Conservation (phyloP, 1,139 yeast genomes). For the Saccharomyces hybrid region DNA sequence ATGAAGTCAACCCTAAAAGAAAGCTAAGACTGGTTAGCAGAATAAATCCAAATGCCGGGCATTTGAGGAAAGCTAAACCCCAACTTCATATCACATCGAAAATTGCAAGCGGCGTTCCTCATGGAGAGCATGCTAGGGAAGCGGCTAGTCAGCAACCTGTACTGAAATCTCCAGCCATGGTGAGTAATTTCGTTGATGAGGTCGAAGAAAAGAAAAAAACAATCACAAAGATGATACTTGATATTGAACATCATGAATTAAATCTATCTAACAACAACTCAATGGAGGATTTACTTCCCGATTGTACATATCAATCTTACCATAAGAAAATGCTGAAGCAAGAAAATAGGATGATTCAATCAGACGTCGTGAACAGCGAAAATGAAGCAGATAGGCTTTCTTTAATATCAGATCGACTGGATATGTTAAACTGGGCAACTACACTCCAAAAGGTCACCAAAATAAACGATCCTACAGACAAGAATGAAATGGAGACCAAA, state of each 20-base stretch:
- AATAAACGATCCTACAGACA: conserved; percentile 42
- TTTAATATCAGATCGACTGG: conserved; percentile 31
- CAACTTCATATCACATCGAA: not conserved
- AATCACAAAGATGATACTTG: conserved; percentile 20
- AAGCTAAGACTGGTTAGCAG: conserved; percentile 12
- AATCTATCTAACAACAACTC: not conserved
- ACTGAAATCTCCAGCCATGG: not conserved
- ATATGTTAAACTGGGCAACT: conserved; percentile 50
- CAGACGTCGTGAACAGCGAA: conserved; percentile 50
- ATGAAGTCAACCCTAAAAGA: conserved; percentile 17
- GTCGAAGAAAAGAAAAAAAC: conserved; percentile 12
- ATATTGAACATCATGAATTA: conserved; percentile 10
- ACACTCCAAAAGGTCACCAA: conserved; percentile 47
- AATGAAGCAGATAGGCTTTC: conserved; percentile 35
- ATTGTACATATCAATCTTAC: conserved; percentile 40
- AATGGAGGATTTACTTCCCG: conserved; percentile 37
- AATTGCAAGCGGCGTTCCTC: too few species aligned
- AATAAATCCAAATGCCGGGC: conserved; percentile 4
- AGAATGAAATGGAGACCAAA: conserved; percentile 44
- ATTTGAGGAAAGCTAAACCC: not conserved
- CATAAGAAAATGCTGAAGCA: conserved; percentile 61
- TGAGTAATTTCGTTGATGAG: conserved; percentile 1
- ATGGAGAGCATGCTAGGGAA: not conserved
- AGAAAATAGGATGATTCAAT: conserved; percentile 53
- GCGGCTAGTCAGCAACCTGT: not conserved